Evolutionary conservation across 208 protist species (phyloP).

Genomic region (Leishmania arabica): DNA sequence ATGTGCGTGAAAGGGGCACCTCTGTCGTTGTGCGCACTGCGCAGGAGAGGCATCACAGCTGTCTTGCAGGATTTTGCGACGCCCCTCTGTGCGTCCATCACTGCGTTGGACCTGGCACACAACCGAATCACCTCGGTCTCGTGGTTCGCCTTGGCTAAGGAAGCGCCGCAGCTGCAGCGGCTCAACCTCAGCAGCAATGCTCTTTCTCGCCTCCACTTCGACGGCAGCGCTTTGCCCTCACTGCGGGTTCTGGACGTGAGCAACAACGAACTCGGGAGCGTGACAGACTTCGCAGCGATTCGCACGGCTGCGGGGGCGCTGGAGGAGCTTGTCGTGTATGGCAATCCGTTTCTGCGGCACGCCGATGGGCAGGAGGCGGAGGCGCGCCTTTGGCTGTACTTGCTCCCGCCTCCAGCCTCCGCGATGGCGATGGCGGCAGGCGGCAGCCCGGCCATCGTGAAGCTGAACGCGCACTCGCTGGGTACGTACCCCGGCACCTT

Average conservation of each 20-base stretch:
- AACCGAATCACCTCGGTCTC: slow-evolving; percentile 58
- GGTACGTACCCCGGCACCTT: slow-evolving; percentile 18
- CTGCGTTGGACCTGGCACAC: slow-evolving; percentile 49
- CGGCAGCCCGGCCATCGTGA: background rate
- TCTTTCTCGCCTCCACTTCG: slow-evolving; percentile 41
- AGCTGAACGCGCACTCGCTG: slow-evolving; percentile 15
- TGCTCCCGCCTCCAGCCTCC: slow-evolving; percentile 8
- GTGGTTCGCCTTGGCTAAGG: slow-evolving; percentile 50
- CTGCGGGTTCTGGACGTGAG: slow-evolving; percentile 59
- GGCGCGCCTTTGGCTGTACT: slow-evolving; percentile 25
- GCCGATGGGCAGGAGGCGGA: slow-evolving; percentile 26
- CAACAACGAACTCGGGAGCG: slow-evolving; percentile 48
- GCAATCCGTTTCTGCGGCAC: slow-evolving; percentile 68
- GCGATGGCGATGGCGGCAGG: background rate
- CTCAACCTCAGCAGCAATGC: slow-evolving; percentile 69
- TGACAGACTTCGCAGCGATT: slow-evolving; percentile 46
- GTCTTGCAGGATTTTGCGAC: slow-evolving; percentile 40
- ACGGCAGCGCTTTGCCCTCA: slow-evolving; percentile 21
- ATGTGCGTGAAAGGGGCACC: slow-evolving; percentile 11
- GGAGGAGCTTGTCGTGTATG: slow-evolving; percentile 45
- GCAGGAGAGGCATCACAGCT: slow-evolving; percentile 38
- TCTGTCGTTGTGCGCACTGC: slow-evolving; percentile 47
- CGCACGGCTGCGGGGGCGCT: slow-evolving; percentile 41
- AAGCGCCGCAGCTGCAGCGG: slow-evolving; percentile 51
- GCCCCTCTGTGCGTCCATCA: slow-evolving; percentile 37